Evolutionary conservation across 257 asterid genomes (phyloP).

Genomic region (Scutellaria minor): DNA sequence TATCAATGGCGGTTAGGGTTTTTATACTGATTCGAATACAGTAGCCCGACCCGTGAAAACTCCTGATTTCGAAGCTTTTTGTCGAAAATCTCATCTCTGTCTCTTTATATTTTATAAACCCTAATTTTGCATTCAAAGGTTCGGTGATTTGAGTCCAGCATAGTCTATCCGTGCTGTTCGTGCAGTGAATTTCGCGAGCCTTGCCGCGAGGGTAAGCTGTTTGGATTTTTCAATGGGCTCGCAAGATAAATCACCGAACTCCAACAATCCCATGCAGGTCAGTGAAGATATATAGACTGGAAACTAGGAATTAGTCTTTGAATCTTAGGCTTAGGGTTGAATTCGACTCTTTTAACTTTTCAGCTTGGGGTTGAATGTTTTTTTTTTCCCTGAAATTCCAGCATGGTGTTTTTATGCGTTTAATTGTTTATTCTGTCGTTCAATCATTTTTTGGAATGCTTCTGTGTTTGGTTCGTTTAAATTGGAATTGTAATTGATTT

Average conservation of each 20-base stretch:
- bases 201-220: conserved; percentile 31
- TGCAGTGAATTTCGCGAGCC: conserved; percentile 40
- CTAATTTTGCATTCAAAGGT: conserved; percentile 48
- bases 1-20: conserved; percentile 71
- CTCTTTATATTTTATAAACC: conserved; percentile 51
- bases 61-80: conserved; percentile 27
- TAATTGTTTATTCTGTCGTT: conserved; percentile 16
- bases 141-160: conserved; percentile 33
- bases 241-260: conserved; percentile 55
- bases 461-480: background rate
- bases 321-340: conserved; percentile 12
- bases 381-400: background rate
- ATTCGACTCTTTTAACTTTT: background rate
- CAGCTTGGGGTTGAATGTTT: background rate
- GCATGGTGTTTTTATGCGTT: background rate
- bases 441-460: background rate
- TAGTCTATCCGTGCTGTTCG: conserved; percentile 35
- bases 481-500: background rate
- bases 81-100: conserved; percentile 24
- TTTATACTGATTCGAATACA: conserved; percentile 43
- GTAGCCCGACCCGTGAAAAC: conserved; percentile 31
- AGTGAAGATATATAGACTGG: conserved; percentile 24
- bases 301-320: background rate
- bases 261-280: conserved; percentile 59
- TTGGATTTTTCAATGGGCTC: conserved; percentile 51